Evolutionary conservation across 2,329 filamentous ascomycete species (phyloP), one percentile per base, ranked within the genome.

Genomic region (Mollisiaceae sp.): DNA sequence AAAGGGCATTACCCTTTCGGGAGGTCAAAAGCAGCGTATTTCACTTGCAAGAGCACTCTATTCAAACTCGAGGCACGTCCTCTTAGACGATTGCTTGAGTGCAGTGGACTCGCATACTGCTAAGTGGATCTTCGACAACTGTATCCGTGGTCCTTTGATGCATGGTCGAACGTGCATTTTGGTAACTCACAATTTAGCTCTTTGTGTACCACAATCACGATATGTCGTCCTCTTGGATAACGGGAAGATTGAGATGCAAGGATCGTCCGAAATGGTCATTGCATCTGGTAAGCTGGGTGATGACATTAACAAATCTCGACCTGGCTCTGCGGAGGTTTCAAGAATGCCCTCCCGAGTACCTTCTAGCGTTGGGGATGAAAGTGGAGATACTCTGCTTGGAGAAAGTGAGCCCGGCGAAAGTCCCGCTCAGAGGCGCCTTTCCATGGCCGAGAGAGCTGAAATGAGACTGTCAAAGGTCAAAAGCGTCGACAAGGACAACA

Each of bases 1-100:
- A 77, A 99, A 98, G 79, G 95, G 95, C 39, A 97, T 99, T 68
- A 94, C 94, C 18, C 86, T 99, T 15, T 99, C 95, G 8, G 95
- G 95, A 69, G 95, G 95, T 8, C 95, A 99, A 79, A 98, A 98
- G 79, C 95, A 99, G 78, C 90, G 95, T 65, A 98, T 99, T 60
- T 97, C 94, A 15, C 85, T 99, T 54, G 95, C 95, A n/a, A 89
- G 95, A 71, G 95, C 95, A 1, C 85, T 99, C n/a, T 99, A 99
- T 79, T 97, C 93, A 70, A 94, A 93, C 78, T 96, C 94, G 6
- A 90, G 90, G 61, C 94, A 98, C 77, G 81, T 99, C 18, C 85
- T 99, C 12, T 84, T 99, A 59, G 95, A 99, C 75, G 95, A 99
- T 77, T 97, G 96, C 69, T 84, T 99, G 52, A 97, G 94, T 75